Evolutionary conservation across 2,329 filamentous ascomycete genomes (phyloP), one percentile per base, ranked within the genome.

Genomic region (Clonostachys rosea): DNA sequence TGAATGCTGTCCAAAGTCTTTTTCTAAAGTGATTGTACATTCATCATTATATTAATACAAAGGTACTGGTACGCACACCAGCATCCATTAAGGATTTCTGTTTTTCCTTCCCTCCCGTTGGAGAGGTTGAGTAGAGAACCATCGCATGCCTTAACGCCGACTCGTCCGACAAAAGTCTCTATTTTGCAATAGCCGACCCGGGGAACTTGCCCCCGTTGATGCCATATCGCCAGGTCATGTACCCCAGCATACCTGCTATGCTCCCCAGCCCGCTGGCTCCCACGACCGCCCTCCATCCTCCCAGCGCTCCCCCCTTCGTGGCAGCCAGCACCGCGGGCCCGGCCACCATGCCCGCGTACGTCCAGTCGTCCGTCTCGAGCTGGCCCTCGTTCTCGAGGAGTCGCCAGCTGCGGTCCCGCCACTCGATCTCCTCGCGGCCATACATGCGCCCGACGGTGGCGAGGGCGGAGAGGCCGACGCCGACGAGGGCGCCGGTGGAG

Each of bases 401-500:
- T 33, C 83, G 67, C 81, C 82, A 86, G 47, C 74, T 74, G 16
- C 83, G 69, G 57, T 86, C 82, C 56, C 76, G 64, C 82, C 82
- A 86, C 61, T 86, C 81, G 34, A 86, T 78, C 39, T 75, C 68
- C 53, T 80, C 73, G 14, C 70, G 68, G 0, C 76, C 79, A 46
- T 64, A 64, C 81, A 86, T 85, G 3, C 73, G 66, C 0, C 57
- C 67, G 30, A 63, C 59, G 5, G 79, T 65, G 52, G 65, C 73
- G 5, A 74, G 49, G 2, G 64, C 63, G 20, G 75, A 62, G 2
- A 79, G 50, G 1, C 67, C 70, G 1, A 73, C 56, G 1, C 71
- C 76, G 24, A 75, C 51, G 3, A 75, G 47, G 5, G 70, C 69
- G 47, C 74, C 74, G 3, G 66, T 67, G 9, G 74, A 72, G 1